Evolutionary conservation across 2,329 filamentous ascomycete genomes (phyloP), one percentile per base, ranked within the genome.

Genomic region (Arthroderma sp.): DNA sequence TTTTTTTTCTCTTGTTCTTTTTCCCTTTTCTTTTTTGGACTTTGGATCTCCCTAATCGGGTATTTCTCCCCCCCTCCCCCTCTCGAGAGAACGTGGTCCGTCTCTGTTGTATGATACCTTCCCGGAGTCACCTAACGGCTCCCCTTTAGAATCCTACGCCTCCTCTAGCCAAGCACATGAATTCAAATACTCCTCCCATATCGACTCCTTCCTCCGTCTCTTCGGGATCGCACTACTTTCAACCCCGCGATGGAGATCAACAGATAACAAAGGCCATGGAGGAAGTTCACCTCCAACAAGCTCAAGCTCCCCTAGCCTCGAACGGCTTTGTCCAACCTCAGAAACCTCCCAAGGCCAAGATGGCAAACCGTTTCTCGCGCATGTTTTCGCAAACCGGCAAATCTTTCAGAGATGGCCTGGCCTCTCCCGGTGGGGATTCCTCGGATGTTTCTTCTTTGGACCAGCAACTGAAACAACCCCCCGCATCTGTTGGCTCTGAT

Each of bases 311-410:
- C n/a, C n/a, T n/a, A n/a, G n/a, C 44, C 15, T 47, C 50, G 48
- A 63, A 62, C 49, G 63, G 62, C 52, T 58, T 61, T 43, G 51
- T 51, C 27, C 55, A 60, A 44, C 55, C 62, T 49, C 55, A 55
- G 10, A 66, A 65, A 48, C 52, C 57, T 5, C 44, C 54, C 57
- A 31, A 67, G 57, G 54, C 62, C 15, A 68, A 63, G 28, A 69
- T 69, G 66, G 60, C 66, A 40, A 55, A 61, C 50, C 65, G 65
- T 40, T 54, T 70, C 39, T 65, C 66, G 11, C 66, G 67, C 49
- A 70, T 70, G 64, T 70, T 70, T 51, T 61, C 63, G 27, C 57
- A 62, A 44, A 57, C 61, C n/a, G 63, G 63, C 9, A 66, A 62
- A 49, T 8, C 42, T 58, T 34, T 62, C 61, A 34, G 63, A 66